Conservation (phyloP, 352 stramenopile genomes). For the Thraustochytrium striatum region DNA sequence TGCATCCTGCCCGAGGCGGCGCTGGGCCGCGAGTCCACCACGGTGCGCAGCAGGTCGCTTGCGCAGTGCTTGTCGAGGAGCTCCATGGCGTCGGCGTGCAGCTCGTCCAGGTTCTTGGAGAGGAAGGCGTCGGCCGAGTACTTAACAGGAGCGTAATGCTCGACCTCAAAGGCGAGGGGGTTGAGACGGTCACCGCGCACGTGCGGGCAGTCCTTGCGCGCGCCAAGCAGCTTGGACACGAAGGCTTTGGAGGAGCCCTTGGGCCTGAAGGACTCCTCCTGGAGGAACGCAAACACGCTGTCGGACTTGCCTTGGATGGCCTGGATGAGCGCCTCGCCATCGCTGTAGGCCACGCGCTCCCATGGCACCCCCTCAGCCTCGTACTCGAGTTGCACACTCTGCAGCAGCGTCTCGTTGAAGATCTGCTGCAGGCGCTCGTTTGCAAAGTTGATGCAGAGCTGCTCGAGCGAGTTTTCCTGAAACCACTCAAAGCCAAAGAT, state of each 20-base stretch:
- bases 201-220: conserved; percentile 62
- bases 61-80: not conserved
- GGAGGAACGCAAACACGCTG: conserved; percentile 24
- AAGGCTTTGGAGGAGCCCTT: conserved; percentile 71
- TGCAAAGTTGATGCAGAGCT: conserved; percentile 81
- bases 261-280: conserved; percentile 46
- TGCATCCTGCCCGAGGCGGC: not conserved
- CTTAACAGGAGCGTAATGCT: conserved; percentile 75
- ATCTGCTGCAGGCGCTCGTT: conserved; percentile 77
- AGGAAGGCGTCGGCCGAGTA: conserved; percentile 74
- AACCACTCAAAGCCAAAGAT: conserved; percentile 92
- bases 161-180: conserved; percentile 73
- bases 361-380: conserved; percentile 64
- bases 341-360: conserved; percentile 63
- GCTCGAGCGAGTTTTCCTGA: conserved; percentile 84
- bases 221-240: conserved; percentile 73
- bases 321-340: conserved; percentile 71
- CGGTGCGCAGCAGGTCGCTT: not conserved
- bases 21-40: not conserved
- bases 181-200: conserved; percentile 70
- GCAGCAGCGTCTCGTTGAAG: conserved; percentile 74
- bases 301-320: conserved; percentile 65
- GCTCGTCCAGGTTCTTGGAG: conserved; percentile 81
- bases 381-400: conserved; percentile 72
- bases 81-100: conserved; percentile 67